Evolutionary conservation across 2,329 filamentous ascomycete species (phyloP).

Genomic region (Pseudogymnoascus sp.): DNA sequence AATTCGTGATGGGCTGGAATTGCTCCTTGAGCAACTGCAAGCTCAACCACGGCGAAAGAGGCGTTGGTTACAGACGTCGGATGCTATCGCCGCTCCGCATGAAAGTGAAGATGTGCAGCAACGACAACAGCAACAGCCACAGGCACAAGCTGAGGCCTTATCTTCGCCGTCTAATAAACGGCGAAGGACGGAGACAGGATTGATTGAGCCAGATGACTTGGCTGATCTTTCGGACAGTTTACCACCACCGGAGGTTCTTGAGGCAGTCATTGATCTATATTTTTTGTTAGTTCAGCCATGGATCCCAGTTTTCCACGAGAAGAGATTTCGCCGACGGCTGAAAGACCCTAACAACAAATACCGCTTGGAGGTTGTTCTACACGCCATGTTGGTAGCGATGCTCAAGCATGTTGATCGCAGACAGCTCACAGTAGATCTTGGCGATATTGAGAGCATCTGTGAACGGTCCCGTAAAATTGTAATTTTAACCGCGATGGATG

Average conservation of each 20-base stretch:
- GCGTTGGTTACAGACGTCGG: conserved; percentile 16
- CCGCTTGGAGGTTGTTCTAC: conserved; percentile 18
- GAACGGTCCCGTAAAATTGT: conserved; percentile 11
- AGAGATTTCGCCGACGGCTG: conserved; percentile 11
- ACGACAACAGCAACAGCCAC: background rate
- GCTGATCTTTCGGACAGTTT: conserved; percentile 9
- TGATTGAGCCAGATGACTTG: conserved; percentile 16
- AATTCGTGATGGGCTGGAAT: background rate
- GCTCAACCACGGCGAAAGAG: conserved; percentile 7
- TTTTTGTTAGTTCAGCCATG: conserved; percentile 17
- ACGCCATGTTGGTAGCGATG: conserved; percentile 18
- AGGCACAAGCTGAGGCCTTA: background rate
- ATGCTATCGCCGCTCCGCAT: conserved; percentile 17
- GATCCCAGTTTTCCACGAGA: conserved; percentile 19
- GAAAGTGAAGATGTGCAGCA: conserved; percentile 16
- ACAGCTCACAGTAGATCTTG: background rate
- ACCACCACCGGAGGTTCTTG: conserved; percentile 10
- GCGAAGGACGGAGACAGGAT: conserved; percentile 20
- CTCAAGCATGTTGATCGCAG: background rate
- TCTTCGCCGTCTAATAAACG: background rate
- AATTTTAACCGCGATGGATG: conserved; percentile 10
- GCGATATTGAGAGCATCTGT: background rate
- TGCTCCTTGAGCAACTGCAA: conserved; percentile 8
- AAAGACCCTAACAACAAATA: conserved; percentile 9
- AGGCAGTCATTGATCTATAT: conserved; percentile 14